Evolutionary conservation across 1,284 basidiomycete genomes (phyloP), one percentile per base, ranked within the genome.

Genomic region (Austroboletus niveus): DNA sequence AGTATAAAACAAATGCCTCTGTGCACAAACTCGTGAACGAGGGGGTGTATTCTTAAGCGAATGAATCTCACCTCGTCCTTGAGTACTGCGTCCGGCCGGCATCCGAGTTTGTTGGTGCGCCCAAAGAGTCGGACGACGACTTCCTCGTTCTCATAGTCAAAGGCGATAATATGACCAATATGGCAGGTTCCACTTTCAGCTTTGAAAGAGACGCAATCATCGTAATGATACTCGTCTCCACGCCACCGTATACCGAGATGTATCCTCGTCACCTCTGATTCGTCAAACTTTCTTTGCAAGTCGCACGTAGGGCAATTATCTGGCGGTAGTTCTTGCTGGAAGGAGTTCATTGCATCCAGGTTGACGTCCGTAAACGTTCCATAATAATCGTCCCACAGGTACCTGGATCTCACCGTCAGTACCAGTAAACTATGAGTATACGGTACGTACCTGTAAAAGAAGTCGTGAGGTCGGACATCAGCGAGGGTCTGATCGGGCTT

Each of bases 121-220:
- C 74, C 75, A 15, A 76, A 65, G 20, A 74, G 49, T 30, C 55
- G 56, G 22, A 71, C 60, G 27, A 49, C 57, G 14, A 72, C 47
- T 15, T 49, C 41, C 17, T 53, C 47, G 14, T 30, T 38, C 17
- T 29, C 15, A 5, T 49, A 53, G 24, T 43, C 27, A 44, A 69
- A 64, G 29, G 47, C 34, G 8, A 67, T 45, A 40, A 78, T 66
- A 27, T 75, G 73, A 2, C 67, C 76, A 35, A 79, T 62, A 15
- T 62, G 57, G 17, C 72, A 74, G 4, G 72, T 65, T 15, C 69
- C 68, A 6, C 65, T 55, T 0, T 66, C 62, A 1, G 72, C 68
- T 42, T 70, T 72, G 59, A 81, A 75, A 4, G 82, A 65, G 9
- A 79, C 75, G 54, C 77, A 85, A 47, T 88, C 85, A 46, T 78